Conservation (phyloP, 805 yeast genomes). For the Cephaloascus fragrans region DNA sequence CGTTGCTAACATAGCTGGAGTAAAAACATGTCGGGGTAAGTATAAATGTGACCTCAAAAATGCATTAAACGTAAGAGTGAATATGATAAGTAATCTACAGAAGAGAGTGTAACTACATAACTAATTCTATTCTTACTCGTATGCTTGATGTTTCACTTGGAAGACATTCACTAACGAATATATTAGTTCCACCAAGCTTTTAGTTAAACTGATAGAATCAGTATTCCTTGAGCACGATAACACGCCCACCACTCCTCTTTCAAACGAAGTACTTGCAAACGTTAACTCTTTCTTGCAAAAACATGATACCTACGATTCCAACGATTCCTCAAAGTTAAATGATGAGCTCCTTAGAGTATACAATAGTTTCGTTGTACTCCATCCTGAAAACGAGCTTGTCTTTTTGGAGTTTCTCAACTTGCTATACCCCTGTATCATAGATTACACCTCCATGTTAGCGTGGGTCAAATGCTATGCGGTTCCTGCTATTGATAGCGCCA, state of each 20-base stretch:
- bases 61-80: too few species aligned
- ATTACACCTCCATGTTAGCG: conserved; percentile 19
- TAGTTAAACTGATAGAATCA: neutral
- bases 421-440: conserved; percentile 19
- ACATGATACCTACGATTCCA: conserved; percentile 23
- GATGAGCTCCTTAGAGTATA: conserved; percentile 26
- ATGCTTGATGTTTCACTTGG: too few species aligned
- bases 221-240: neutral
- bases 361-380: conserved; percentile 16
- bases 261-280: conserved; percentile 1
- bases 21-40: too few species aligned
- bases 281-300: conserved; percentile 9
- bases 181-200: neutral
- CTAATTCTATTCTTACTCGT: too few species aligned
- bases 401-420: conserved; percentile 28
- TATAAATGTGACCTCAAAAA: too few species aligned
- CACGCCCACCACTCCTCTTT: neutral
- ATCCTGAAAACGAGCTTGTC: conserved; percentile 20
- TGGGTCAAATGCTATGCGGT: conserved; percentile 42
- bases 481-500: conserved; percentile 53
- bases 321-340: conserved; percentile 18
- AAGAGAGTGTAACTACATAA: too few species aligned
- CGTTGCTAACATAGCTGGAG: too few species aligned
- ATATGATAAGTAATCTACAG: too few species aligned
- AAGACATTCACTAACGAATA: too few species aligned